Evolutionary conservation across 2,329 filamentous ascomycete genomes (phyloP), one percentile per base, ranked within the genome.

Genomic region (Sporothrix variecibatus): DNA sequence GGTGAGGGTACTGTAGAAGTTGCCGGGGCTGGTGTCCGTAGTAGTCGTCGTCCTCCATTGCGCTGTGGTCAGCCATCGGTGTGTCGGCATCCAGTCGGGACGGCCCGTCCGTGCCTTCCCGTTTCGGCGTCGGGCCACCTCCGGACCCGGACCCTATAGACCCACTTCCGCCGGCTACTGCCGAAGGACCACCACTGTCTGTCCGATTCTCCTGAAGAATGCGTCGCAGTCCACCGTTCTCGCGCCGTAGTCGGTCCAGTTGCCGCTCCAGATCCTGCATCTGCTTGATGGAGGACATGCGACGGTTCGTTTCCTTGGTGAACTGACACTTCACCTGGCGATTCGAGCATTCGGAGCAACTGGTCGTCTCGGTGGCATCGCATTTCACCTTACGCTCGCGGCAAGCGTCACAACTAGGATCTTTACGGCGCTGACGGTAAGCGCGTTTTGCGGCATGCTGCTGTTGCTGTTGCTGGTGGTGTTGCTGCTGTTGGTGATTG

Each of bases 251-350:
- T 71, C 92, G 88, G 65, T 92, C 89, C 79, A 98, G 89, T 82
- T 98, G 95, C 82, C 94, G 96, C 83, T 98, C 95, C 34, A 99
- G 87, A 81, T 99, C 96, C 83, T 98, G 96, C 15, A 98, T 93
- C 85, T 98, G 96, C 89, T 98, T 99, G 84, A 98, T 98, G 1
- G 95, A 98, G 23, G 96, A 98, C 96, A 99, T 99, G 76, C 96
- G 91, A 75, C 96, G 89, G 82, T 99, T 99, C 15, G 96, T 99
- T 83, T 99, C 96, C 84, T 99, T 99, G 69, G 96, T 99, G 81
- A 99, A 99, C 80, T 98, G 95, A 81, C 96, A 99, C 82, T 97
- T 97, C 77, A 98, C 95, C 81, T 95, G 97, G 77, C 96, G 92
- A 81, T 95, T 98, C 4, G 94, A 96, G 84, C 96, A 99, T 83